These are phyloP conservation scores for Neurospora sp. DNA, from an alignment of 495 filamentous ascomycete species.

Conservation along the genomic window DNA sequence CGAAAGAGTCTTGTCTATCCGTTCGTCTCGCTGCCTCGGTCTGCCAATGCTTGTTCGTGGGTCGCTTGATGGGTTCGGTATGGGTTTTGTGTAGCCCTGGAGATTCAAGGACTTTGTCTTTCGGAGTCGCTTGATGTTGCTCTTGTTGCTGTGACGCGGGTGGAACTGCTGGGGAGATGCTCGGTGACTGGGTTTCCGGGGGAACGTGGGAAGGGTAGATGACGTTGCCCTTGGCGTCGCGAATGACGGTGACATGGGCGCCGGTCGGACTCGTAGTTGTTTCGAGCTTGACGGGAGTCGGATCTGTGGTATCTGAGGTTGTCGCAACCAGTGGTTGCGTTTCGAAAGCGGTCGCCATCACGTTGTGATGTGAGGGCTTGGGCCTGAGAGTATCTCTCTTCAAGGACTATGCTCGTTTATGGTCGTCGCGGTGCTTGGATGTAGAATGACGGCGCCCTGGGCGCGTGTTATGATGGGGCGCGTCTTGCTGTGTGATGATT, in stretches of 20 bases:
- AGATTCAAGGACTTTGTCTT: conserved; percentile 1
- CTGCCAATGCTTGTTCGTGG: conserved; percentile 9
- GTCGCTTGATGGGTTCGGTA: not conserved
- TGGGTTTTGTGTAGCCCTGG: not conserved
- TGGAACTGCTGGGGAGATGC: conserved; percentile 6
- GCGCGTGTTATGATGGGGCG: not conserved
- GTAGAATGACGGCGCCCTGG: not conserved
- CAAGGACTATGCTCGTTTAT: not conserved
- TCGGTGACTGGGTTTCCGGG: conserved; percentile 22
- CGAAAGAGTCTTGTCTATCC: conserved; percentile 5
- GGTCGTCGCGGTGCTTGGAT: not conserved
- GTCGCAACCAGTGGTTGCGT: not conserved
- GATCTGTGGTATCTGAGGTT: not conserved
- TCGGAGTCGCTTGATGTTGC: conserved; percentile 2
- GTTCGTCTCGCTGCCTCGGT: conserved; percentile 9
- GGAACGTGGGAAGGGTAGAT: conserved; percentile 31
- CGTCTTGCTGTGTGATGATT: not conserved
- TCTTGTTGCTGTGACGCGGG: not conserved
- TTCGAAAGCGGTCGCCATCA: not conserved
- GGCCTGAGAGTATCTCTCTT: not conserved
- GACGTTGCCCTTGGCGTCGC: conserved; percentile 23
- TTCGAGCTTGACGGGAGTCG: conserved; percentile 12
- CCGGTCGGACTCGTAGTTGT: conserved; percentile 8
- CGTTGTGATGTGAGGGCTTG: not conserved
- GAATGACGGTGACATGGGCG: conserved; percentile 17